Evolutionary conservation across 768 basidiomycete genomes (phyloP).

Genomic region (Leucosporidium creatinivorum): DNA sequence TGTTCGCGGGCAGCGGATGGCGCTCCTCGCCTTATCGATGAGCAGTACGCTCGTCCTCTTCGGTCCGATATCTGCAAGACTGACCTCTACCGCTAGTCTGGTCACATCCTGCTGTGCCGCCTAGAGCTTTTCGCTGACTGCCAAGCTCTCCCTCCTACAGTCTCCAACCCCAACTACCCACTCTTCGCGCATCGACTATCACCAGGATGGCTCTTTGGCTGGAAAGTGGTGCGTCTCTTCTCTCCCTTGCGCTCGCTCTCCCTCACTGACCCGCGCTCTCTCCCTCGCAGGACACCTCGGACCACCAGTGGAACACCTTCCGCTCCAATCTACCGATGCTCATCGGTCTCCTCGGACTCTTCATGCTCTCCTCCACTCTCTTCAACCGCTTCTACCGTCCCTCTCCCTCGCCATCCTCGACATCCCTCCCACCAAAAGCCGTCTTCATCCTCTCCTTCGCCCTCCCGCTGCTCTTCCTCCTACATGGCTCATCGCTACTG

Average conservation of each 20-base stretch:
- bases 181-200: conserved; percentile 47
- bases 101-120: too few species aligned
- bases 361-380: conserved; percentile 54
- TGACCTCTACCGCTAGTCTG: too few species aligned
- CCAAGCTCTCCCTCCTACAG: conserved; percentile 45
- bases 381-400: conserved; percentile 42
- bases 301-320: conserved; percentile 82
- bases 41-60: too few species aligned
- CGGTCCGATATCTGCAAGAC: too few species aligned
- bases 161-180: conserved; percentile 64
- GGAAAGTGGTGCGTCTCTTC: conserved; percentile 58
- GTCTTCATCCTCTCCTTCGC: conserved; percentile 60
- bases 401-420: conserved; percentile 14
- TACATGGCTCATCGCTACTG: conserved; percentile 73
- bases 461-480: conserved; percentile 55
- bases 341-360: conserved; percentile 48
- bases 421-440: conserved; percentile 43
- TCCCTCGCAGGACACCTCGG: conserved; percentile 71
- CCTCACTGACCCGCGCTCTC: background rate
- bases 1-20: too few species aligned
- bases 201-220: conserved; percentile 72
- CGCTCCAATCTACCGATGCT: conserved; percentile 69
- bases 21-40: too few species aligned
- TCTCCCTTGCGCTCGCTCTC: conserved; percentile 1
- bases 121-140: too few species aligned